Evolutionary conservation across 2,329 filamentous ascomycete species (phyloP).

Genomic region (Colletotrichum ledebouriae): DNA sequence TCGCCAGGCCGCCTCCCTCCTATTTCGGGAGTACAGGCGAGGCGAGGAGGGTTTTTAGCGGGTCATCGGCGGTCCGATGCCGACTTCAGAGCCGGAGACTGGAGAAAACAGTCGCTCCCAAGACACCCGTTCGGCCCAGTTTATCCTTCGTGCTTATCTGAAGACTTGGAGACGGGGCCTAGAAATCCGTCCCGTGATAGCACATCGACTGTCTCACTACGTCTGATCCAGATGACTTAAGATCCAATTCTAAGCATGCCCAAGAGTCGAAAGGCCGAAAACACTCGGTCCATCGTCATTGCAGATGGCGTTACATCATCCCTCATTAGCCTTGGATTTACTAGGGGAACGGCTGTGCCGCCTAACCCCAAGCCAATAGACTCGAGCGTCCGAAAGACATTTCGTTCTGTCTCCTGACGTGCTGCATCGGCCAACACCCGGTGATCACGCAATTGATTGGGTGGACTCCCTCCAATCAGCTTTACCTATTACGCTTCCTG

Average conservation of each 20-base stretch:
- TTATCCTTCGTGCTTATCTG: conserved; percentile 3
- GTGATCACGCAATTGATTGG: conserved; percentile 41
- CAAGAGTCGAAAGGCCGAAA: neutral
- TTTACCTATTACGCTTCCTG: conserved; percentile 5
- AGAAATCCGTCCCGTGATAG: conserved; percentile 26
- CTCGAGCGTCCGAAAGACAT: conserved; percentile 6
- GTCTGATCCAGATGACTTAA: conserved; percentile 13
- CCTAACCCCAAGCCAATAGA: conserved; percentile 13
- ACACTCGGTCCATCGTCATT: conserved; percentile 20
- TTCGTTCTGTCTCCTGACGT: conserved; percentile 15
- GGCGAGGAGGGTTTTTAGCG: conserved; percentile 7
- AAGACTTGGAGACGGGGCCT: conserved; percentile 6
- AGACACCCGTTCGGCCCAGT: neutral
- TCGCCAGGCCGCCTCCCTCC: conserved; percentile 31
- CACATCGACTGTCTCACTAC: conserved; percentile 30
- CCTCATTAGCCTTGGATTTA: conserved; percentile 5
- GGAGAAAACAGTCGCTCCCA: conserved; percentile 14
- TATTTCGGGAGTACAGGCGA: conserved; percentile 31
- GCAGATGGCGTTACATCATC: conserved; percentile 20
- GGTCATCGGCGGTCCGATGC: conserved; percentile 38
- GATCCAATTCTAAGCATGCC: neutral
- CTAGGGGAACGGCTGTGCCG: conserved; percentile 14
- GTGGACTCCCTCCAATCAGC: conserved; percentile 31
- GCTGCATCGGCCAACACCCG: conserved; percentile 32
- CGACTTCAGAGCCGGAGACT: conserved; percentile 25